Base-by-base conservation (phyloP, 257 asterid species). In the Solanum piurae region DNA sequence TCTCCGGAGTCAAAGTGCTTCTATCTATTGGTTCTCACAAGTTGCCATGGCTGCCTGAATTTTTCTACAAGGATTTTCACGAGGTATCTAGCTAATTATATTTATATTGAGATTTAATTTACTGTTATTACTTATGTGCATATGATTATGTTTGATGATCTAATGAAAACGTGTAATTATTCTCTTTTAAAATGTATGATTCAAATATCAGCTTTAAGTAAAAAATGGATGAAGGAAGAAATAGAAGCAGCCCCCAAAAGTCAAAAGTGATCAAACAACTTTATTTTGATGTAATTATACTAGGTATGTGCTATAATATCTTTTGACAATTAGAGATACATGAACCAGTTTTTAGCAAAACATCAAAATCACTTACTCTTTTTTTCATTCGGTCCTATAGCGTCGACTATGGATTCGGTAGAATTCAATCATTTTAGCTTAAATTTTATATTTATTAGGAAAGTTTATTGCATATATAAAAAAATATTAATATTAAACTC, bases 21-120 rank as follows among this genome's bases (percentile, higher is more conserved):
- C 58, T 90, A 21, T 49, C 88, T 29, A 33, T 85, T 16, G 92
- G 90, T 16, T 44, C 87, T 38, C 89, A 90, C 55, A 66, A 84
- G 31, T 3, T 83, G 40, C 86, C 72, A 42, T 83, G 86, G 86
- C 44, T 86, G 2, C 93, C 93, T 25, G 69, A 86, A 46, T 75
- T 87, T 49, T 29, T 87, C 36, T 88, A 44, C 85, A 60, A 25
- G 44, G 84, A 87, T 40, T 84, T 89, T 33, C 86, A 84, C 4
- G 84, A 88, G 91, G 90, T 90, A 83, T 3, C 1, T 11, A 2
- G 34, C 4, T 33, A 33, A 3, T 29, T 29, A 29, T 29, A 29
- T 29, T 29, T 29, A 29, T 29, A 1, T 29, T 29, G 31, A 29
- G 31, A 29, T 9, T 38, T 42, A 42, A 42, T 42, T 42, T 69